A percentile compares a stretch with the other conserved stretches of the same genome.
phyloP scores from a whole-genome alignment of 495 filamentous ascomycete genomes.

The Echria macrotheca region DNA sequence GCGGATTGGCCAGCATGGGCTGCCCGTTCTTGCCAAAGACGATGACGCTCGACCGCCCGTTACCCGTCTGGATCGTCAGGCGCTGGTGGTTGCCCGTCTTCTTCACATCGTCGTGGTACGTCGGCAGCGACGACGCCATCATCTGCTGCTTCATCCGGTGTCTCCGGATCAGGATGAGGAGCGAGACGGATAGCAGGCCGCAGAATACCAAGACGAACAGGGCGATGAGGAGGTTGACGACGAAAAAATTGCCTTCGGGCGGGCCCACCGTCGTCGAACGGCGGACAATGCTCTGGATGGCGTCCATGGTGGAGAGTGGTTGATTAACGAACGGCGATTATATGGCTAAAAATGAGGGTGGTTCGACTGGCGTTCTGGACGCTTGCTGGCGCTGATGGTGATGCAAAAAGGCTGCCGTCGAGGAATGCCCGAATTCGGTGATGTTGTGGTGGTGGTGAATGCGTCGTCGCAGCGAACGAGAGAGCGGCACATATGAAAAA shows the following conservation, averaged over 20 bases:
- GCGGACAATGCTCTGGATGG: constrained; percentile 43
- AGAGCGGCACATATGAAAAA: constrained; percentile 34
- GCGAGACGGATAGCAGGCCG: constrained; percentile 57
- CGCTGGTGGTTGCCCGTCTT: constrained; percentile 36
- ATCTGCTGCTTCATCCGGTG: constrained; percentile 34
- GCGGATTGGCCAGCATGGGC: constrained; percentile 66
- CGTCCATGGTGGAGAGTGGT: constrained; percentile 39
- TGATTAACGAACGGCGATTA: background rate
- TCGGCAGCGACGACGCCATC: constrained; percentile 53
- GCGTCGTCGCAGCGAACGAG: constrained; percentile 9
- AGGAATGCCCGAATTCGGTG: too few relatives aligned
- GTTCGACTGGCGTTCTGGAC: background rate
- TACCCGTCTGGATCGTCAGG: constrained; percentile 49
- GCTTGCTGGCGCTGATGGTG: too few relatives aligned
- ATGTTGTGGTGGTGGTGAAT: constrained; percentile 3
- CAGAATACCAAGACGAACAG: constrained; percentile 72
- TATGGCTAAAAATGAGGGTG: constrained; percentile 10
- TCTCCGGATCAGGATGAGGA: constrained; percentile 66
- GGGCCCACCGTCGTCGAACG: constrained; percentile 44
- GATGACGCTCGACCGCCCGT: constrained; percentile 67
- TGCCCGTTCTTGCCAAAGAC: constrained; percentile 68
- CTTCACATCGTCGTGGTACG: constrained; percentile 45
- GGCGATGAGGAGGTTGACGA: constrained; percentile 70
- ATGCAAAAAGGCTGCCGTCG: too few relatives aligned
- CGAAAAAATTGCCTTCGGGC: constrained; percentile 39